Percentiles rank a stretch among this genome's conserved stretches.
These are phyloP conservation scores for Tephrocybe rancida DNA, from an alignment of 768 basidiomycete species.

Conservation along the genomic window DNA sequence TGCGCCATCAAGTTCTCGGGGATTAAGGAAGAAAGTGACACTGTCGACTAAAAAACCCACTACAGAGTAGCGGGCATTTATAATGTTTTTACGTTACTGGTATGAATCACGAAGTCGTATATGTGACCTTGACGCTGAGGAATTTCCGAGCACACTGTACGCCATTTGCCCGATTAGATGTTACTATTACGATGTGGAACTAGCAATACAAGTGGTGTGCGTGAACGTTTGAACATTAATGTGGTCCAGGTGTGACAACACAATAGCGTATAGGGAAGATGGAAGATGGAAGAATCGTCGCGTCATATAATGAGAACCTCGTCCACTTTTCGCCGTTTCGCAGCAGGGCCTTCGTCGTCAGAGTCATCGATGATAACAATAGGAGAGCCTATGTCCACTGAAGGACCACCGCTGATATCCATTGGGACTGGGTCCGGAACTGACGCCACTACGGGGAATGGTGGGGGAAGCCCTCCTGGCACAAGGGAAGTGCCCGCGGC, in stretches of 20 bases:
- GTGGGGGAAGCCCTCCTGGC: constrained; percentile 5
- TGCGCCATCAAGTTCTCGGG: too few species aligned
- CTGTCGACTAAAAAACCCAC: too few species aligned
- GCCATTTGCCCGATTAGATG: too few species aligned
- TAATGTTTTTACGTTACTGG: too few species aligned
- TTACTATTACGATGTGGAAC: neutral
- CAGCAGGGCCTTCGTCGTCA: constrained; percentile 53
- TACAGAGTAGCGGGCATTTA: too few species aligned
- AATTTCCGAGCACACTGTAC: too few species aligned
- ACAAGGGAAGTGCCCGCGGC: neutral
- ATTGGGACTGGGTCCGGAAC: constrained; percentile 36
- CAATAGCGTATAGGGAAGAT: too few species aligned
- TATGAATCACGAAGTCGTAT: too few species aligned
- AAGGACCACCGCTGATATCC: constrained; percentile 15
- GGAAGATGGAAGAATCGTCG: neutral
- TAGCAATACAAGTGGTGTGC: constrained; percentile 3
- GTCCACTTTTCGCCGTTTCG: constrained; percentile 59
- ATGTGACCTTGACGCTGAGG: too few species aligned
- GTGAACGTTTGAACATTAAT: neutral
- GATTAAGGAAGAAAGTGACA: too few species aligned
- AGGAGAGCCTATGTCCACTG: constrained; percentile 46
- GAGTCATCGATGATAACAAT: constrained; percentile 66
- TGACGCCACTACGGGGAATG: constrained; percentile 9
- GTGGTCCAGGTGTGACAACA: neutral
- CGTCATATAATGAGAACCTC: constrained; percentile 19